Evolutionary conservation across 2,329 filamentous ascomycete genomes (phyloP).

Genomic region (Scleromitrula shiraiana): DNA sequence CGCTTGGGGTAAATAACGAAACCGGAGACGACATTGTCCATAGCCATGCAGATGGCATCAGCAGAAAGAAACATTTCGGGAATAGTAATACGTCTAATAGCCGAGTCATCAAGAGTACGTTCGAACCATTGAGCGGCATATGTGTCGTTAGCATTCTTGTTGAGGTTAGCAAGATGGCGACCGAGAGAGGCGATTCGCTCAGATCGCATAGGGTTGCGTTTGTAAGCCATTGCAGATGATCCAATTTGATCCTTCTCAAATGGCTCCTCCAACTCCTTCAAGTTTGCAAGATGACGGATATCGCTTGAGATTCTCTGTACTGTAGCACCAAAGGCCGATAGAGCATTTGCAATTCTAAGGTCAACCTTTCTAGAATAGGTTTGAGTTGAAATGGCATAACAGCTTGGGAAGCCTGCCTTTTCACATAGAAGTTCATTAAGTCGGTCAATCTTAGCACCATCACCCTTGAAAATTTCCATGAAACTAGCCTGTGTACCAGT

Average conservation of each 20-base stretch:
- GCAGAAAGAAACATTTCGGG: slow-evolving; percentile 61
- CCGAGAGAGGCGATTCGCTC: slow-evolving; percentile 40
- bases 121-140: slow-evolving; percentile 60
- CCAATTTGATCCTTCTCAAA: slow-evolving; percentile 81
- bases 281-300: slow-evolving; percentile 63
- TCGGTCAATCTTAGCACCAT: slow-evolving; percentile 42
- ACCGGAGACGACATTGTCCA: slow-evolving; percentile 61
- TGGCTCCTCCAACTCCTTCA: slow-evolving; percentile 82
- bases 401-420: slow-evolving; percentile 44
- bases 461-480: slow-evolving; percentile 41
- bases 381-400: slow-evolving; percentile 48
- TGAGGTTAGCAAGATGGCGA: slow-evolving; percentile 36
- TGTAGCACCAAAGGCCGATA: slow-evolving; percentile 71
- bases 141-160: slow-evolving; percentile 43
- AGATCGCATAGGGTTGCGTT: slow-evolving; percentile 42
- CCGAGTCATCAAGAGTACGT: slow-evolving; percentile 65
- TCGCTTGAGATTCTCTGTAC: slow-evolving; percentile 67
- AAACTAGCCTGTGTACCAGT: slow-evolving; percentile 39
- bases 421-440: slow-evolving; percentile 49
- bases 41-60: slow-evolving; percentile 57
- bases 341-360: slow-evolving; percentile 69
- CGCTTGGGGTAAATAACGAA: slow-evolving; percentile 70
- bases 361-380: slow-evolving; percentile 80
- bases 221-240: slow-evolving; percentile 49
- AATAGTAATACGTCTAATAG: slow-evolving; percentile 55